Percentiles rank a stretch among this genome's conserved stretches.
Conservation (phyloP, 768 basidiomycete genomes). For the Brasilioporus rufonigricans region DNA sequence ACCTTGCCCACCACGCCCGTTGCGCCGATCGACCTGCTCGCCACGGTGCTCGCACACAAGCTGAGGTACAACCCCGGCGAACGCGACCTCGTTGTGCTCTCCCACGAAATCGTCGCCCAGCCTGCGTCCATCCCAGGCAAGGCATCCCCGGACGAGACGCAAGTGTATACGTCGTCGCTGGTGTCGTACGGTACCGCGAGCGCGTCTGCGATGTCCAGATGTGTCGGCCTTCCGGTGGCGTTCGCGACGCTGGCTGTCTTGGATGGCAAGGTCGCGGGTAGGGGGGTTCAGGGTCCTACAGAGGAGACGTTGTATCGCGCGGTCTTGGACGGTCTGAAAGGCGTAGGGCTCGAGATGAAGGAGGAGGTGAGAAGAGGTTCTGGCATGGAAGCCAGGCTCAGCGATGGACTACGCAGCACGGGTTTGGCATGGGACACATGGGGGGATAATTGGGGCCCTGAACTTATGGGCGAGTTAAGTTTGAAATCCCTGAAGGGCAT, state of each 20-base stretch:
- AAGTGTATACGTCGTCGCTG: slow-evolving; percentile 66
- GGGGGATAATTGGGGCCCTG: background rate
- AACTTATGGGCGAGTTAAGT: background rate
- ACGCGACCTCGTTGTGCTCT: slow-evolving; percentile 82
- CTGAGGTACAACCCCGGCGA: slow-evolving; percentile 69
- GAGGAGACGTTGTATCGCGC: slow-evolving; percentile 57
- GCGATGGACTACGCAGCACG: slow-evolving; percentile 18
- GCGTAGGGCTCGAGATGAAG: slow-evolving; percentile 40
- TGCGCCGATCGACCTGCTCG: slow-evolving; percentile 72
- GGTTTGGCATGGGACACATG: background rate
- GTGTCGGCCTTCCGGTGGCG: slow-evolving; percentile 86
- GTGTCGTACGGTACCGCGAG: slow-evolving; percentile 55
- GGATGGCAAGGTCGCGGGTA: slow-evolving; percentile 49
- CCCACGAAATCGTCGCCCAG: slow-evolving; percentile 72
- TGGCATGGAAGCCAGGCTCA: slow-evolving; percentile 43
- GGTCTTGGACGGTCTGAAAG: slow-evolving; percentile 60
- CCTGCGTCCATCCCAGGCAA: slow-evolving; percentile 8
- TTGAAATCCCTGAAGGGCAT: background rate
- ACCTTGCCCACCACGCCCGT: slow-evolving; percentile 41
- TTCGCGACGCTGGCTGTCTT: slow-evolving; percentile 72
- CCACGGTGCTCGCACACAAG: slow-evolving; percentile 65
- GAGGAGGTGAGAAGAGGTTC: slow-evolving; percentile 40
- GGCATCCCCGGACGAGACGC: slow-evolving; percentile 28
- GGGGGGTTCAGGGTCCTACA: slow-evolving; percentile 72
- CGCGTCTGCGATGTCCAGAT: slow-evolving; percentile 85